Conservation (phyloP, 345 rosid genomes). For the Brassica incana region DNA sequence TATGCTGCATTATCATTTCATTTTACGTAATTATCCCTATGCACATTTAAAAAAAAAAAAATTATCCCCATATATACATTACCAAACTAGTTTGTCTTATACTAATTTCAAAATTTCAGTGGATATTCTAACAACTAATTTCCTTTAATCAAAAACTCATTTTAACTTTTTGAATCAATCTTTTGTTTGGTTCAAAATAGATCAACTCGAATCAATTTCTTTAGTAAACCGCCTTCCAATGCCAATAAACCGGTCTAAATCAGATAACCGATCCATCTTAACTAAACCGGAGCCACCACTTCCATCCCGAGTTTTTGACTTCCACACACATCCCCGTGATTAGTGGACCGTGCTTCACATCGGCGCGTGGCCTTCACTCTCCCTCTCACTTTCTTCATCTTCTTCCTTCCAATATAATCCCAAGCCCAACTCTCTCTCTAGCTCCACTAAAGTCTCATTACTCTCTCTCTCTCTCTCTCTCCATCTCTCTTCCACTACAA, state of each 20-base stretch:
- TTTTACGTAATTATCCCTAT: not conserved
- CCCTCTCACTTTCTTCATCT: constrained; percentile 13
- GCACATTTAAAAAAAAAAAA: not conserved
- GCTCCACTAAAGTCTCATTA: not conserved
- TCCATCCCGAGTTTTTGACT: constrained; percentile 20
- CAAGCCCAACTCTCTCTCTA: not conserved
- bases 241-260: not conserved
- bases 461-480: not conserved
- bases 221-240: not conserved
- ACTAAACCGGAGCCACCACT: constrained; percentile 5
- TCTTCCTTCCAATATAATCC: constrained; percentile 28
- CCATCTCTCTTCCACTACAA: not conserved
- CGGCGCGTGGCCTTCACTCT: constrained; percentile 29
- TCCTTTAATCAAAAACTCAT: not conserved
- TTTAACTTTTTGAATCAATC: not conserved
- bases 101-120: not conserved
- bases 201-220: not conserved
- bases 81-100: not conserved
- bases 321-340: constrained; percentile 32
- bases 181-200: not conserved
- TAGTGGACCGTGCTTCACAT: constrained; percentile 21
- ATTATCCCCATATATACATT: not conserved
- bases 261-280: not conserved
- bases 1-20: not conserved
- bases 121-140: not conserved